Evolutionary conservation across 495 filamentous ascomycete species (phyloP).

Genomic region (Trichoderma gamsii): DNA sequence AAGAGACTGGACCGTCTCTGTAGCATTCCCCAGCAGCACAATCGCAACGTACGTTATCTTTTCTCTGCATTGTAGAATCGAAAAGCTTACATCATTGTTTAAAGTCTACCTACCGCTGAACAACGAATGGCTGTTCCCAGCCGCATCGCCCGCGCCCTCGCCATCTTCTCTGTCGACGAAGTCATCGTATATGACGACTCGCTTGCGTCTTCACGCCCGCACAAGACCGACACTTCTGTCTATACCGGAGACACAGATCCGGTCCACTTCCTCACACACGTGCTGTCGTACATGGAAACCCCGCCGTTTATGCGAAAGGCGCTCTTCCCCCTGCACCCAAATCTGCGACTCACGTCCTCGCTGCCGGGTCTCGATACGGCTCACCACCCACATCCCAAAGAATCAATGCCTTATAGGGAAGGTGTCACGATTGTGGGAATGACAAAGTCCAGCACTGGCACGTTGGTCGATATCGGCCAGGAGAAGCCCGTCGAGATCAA

Average conservation of each 20-base stretch:
- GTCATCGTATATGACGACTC: conserved; percentile 67
- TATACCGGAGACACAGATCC: conserved; percentile 63
- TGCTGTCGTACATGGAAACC: conserved; percentile 68
- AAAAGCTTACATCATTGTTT: conserved; percentile 10
- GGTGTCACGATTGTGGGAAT: conserved; percentile 47
- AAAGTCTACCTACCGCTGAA: conserved; percentile 49
- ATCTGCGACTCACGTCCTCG: conserved; percentile 56
- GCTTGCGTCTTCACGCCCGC: conserved; percentile 31
- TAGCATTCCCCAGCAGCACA: conserved; percentile 43
- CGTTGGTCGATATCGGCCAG: conserved; percentile 56
- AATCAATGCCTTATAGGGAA: conserved; percentile 66
- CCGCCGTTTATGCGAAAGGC: conserved; percentile 64
- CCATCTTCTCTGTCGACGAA: conserved; percentile 75
- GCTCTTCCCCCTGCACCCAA: conserved; percentile 66
- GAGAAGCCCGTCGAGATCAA: conserved; percentile 46
- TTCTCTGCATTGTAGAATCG: neutral
- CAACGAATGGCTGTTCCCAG: conserved; percentile 59
- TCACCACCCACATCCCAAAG: conserved; percentile 59
- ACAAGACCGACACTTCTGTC: conserved; percentile 37
- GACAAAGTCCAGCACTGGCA: conserved; percentile 26
- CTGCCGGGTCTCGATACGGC: conserved; percentile 71
- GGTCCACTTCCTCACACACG: conserved; percentile 62
- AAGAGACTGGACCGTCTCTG: conserved; percentile 42
- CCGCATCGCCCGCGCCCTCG: conserved; percentile 62
- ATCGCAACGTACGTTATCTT: conserved; percentile 39